Evolutionary conservation across 257 asterid species (phyloP).

Genomic region (Coffea canephora): DNA sequence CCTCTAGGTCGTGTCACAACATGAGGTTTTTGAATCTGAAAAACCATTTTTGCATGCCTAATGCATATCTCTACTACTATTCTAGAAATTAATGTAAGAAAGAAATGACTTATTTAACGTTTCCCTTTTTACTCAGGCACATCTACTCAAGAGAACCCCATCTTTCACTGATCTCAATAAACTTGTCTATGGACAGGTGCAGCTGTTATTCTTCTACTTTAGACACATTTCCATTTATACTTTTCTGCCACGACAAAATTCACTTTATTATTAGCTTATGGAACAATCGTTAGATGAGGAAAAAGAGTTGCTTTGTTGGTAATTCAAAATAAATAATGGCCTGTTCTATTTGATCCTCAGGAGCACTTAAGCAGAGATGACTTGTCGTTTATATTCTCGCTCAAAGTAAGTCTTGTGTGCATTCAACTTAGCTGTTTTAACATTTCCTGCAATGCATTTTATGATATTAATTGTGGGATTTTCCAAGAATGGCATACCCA

Average conservation of each 20-base stretch:
- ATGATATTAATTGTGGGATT: neutral
- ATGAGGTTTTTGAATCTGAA: neutral
- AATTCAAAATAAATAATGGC: neutral
- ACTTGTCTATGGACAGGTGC: constrained; percentile 91
- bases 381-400: constrained; percentile 73
- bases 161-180: constrained; percentile 82
- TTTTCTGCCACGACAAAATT: constrained; percentile 17
- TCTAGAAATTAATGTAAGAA: neutral
- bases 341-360: constrained; percentile 38
- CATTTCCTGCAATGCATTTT: neutral
- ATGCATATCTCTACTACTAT: neutral
- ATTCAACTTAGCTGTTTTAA: neutral
- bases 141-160: constrained; percentile 74
- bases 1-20: neutral
- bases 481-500: neutral
- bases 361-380: constrained; percentile 90
- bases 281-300: constrained; percentile 4
- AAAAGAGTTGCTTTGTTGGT: neutral
- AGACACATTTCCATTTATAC: constrained; percentile 1
- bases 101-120: neutral
- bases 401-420: constrained; percentile 53
- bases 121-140: constrained; percentile 54
- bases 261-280: constrained; percentile 21
- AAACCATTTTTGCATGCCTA: neutral
- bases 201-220: constrained; percentile 1